Base-by-base conservation (phyloP, 2,329 filamentous ascomycete species). In the Penicillium sp. region DNA sequence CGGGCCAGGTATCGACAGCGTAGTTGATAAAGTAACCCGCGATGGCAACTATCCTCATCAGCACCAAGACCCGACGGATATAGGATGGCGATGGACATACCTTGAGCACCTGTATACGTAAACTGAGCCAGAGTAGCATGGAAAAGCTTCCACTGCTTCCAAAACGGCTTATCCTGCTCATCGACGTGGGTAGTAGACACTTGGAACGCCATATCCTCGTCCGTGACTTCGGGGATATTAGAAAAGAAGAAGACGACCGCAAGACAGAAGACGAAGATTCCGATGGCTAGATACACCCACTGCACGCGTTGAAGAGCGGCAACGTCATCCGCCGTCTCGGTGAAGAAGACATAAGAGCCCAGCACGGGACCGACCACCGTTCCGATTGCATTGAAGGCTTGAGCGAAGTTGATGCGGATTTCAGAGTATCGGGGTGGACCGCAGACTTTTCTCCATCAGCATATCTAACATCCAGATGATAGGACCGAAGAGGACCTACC, bases 201-300 rank as follows among this genome's bases (percentile, higher is more conserved):
- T 64, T 88, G 83, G 61, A 82, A 77, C 24, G 76, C 79, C 82
- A 86, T 88, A 59, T 90, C 86, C 65, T 80, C 78, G 63, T 86
- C 84, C 10, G 86, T 89, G 61, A 90, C 84, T 68, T 90, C 87
- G 5, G 87, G 87, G 49, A 89, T 86, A 11, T 78, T 78, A 8
- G 83, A 81, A 36, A 89, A 67, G 71, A 83, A 86, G 68, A 90
- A 88, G n/a, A 86, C 74, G 5, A 77, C 68, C 0, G 84, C 88
- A 2, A 91, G 77, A 3, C 83, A 63, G 57, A 84, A 83, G 28
- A 90, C 88, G 56, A 90, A 90, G 63, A 81, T 75, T 3, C 85
- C 89, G 54, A 92, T 87, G 49, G 85, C 87, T n/a, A 94, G 80
- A 61, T 94, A 94, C 0, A 89, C 85, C 83, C 85, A 91, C 69